Conservation (phyloP, 2,329 filamentous ascomycete genomes). For the Talaromyces sp. region DNA sequence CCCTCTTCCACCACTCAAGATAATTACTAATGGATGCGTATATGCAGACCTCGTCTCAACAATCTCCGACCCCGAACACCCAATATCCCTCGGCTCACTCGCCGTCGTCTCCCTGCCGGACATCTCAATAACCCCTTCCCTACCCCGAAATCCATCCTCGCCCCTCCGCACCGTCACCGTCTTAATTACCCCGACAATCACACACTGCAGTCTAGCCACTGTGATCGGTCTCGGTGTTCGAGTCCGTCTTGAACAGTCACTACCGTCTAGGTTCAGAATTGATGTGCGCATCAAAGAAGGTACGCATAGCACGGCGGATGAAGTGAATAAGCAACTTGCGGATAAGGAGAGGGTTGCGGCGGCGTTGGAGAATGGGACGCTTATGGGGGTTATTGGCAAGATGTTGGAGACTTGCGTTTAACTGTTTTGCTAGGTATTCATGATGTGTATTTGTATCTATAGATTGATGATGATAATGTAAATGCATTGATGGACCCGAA, state of each 20-base stretch:
- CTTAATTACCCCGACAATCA: conserved; percentile 91
- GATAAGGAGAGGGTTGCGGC: conserved; percentile 97
- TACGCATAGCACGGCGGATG: conserved; percentile 89
- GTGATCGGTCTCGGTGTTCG: conserved; percentile 92
- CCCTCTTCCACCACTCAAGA: neutral
- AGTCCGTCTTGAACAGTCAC: conserved; percentile 80
- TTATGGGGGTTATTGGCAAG: conserved; percentile 82
- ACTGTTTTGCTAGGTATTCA: neutral
- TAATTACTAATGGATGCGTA: neutral
- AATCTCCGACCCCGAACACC: conserved; percentile 95
- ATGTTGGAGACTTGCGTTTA: conserved; percentile 75
- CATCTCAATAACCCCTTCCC: conserved; percentile 69
- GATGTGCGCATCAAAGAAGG: conserved; percentile 94
- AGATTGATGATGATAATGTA: neutral
- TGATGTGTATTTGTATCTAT: neutral
- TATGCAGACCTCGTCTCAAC: conserved; percentile 78
- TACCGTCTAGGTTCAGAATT: conserved; percentile 86
- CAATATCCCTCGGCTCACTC: conserved; percentile 84
- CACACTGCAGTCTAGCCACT: conserved; percentile 92
- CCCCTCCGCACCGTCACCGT: conserved; percentile 72
- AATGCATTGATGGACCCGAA: conserved; percentile 4
- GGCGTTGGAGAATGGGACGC: conserved; percentile 84
- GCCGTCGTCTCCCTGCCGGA: conserved; percentile 95
- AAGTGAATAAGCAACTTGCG: conserved; percentile 92
- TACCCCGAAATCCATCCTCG: conserved; percentile 53